Evolutionary conservation across 2,329 filamentous ascomycete genomes (phyloP).

Genomic region (Davidsoniella virescens): DNA sequence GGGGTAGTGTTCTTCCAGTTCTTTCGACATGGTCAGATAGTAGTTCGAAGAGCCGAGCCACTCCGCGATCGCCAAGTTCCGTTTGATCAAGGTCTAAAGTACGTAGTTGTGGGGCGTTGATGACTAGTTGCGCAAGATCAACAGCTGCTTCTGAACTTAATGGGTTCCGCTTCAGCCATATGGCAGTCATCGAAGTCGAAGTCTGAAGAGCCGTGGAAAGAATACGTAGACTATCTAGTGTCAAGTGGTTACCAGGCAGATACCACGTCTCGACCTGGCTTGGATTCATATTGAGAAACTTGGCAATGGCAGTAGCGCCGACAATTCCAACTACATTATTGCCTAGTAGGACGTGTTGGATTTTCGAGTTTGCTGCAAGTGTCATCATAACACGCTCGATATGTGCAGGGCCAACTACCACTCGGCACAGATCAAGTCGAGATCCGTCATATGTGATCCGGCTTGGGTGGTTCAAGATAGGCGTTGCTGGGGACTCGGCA

Average conservation of each 20-base stretch:
- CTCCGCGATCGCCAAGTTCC: slow-evolving; percentile 30
- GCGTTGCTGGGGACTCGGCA: background rate
- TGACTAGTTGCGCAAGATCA: slow-evolving; percentile 29
- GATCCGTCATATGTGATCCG: slow-evolving; percentile 33
- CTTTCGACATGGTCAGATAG: slow-evolving; percentile 20
- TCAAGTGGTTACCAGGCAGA: slow-evolving; percentile 37
- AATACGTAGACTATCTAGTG: slow-evolving; percentile 24
- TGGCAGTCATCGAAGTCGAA: slow-evolving; percentile 8
- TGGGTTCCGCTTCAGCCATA: slow-evolving; percentile 39
- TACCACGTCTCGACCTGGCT: slow-evolving; percentile 38
- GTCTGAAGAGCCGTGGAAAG: slow-evolving; percentile 30
- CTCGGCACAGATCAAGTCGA: slow-evolving; percentile 39
- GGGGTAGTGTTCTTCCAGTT: slow-evolving; percentile 18
- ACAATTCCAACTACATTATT: slow-evolving; percentile 37
- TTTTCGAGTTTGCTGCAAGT: slow-evolving; percentile 29
- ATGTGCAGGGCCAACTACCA: slow-evolving; percentile 35
- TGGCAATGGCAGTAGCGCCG: slow-evolving; percentile 29
- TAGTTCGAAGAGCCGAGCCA: slow-evolving; percentile 26
- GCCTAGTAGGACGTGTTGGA: slow-evolving; percentile 35
- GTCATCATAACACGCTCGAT: slow-evolving; percentile 33
- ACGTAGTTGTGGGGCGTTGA: slow-evolving; percentile 25
- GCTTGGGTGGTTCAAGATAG: slow-evolving; percentile 20
- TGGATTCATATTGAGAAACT: slow-evolving; percentile 29
- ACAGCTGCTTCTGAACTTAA: slow-evolving; percentile 24
- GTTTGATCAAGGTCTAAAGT: slow-evolving; percentile 39